Evolutionary conservation across 441 rosid species (phyloP), one percentile per base, ranked within the genome.

Genomic region (Gossypium lobatum): DNA sequence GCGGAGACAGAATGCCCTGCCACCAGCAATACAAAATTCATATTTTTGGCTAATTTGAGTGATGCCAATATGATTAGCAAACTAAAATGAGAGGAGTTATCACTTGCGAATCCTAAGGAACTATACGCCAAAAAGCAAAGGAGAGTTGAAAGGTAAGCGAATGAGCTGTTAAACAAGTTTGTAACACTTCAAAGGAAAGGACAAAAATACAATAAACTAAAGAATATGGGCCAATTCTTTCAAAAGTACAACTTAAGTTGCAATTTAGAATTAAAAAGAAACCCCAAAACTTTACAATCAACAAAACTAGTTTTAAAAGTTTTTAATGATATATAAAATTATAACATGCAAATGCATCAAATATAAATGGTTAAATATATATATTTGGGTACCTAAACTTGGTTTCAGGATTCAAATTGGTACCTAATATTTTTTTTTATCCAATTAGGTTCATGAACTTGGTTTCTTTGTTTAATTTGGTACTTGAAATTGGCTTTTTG

Each of bases 1-100:
- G 1, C 0, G 0, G 3, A 26, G 4, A 26, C 3, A 0, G 0
- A 26, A 26, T 4, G 0, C 1, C 0, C 0, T 0, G 0, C 1
- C 1, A 26, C 31, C 25, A 23, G 0, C 25, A 23, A 23, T 1
- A 23, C 25, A 23, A 0, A 23, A 23, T 1, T 23, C 25, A 23
- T 23, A 23, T 23, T 23, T 23, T 23, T 26, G 28, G 28, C 0
- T 26, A 26, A 26, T 1, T 48, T 50, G 17, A 50, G n/a, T 17
- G 59, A 18, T 17, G 59, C 25, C 1, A 54, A 18, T 17, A 55
- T 18, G 11, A 18, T 55, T 0, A 20, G 3, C 4, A 55, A 8
- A 20, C 60, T 20, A 26, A n/a, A 60, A 26, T 21, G 6, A 13
- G 5, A 26, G 42, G 18, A 14, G 10, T 59, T 17, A 21, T 14